These are phyloP conservation scores for Chlamydomonas schloesseri DNA, from an alignment of 139 green algal genomes.

Conservation along the genomic window DNA sequence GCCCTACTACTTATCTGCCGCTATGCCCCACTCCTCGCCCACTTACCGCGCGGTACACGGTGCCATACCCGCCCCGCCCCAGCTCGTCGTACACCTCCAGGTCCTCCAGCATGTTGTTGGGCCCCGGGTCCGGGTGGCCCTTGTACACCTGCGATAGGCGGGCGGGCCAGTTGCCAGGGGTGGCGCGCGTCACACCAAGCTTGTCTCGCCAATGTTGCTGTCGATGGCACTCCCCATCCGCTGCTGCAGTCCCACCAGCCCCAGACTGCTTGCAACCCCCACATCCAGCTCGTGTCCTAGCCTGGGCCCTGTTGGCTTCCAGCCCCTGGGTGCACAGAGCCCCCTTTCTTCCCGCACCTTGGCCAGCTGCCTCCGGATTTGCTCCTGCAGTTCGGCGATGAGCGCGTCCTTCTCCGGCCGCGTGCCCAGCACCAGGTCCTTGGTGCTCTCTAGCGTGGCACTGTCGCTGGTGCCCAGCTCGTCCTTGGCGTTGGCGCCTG, in stretches of 20 bases:
- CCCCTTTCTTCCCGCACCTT: too few relatives aligned
- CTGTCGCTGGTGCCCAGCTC: conserved; percentile 30
- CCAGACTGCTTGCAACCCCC: too few relatives aligned
- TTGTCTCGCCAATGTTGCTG: too few relatives aligned
- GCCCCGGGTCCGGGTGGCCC: conserved; percentile 40
- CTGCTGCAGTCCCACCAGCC: too few relatives aligned
- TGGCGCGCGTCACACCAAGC: not conserved
- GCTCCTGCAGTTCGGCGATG: conserved; percentile 50
- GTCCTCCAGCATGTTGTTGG: conserved; percentile 42
- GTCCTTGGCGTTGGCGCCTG: conserved; percentile 12
- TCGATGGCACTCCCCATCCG: too few relatives aligned
- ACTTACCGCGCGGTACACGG: conserved; percentile 48
- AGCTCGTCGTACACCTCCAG: conserved; percentile 55
- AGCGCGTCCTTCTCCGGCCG: conserved; percentile 49
- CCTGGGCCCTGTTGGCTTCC: too few relatives aligned
- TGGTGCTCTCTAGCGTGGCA: conserved; percentile 30
- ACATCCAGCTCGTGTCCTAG: too few relatives aligned
- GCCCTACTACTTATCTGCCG: too few relatives aligned
- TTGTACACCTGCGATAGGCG: conserved; percentile 30
- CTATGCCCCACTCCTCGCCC: too few relatives aligned
- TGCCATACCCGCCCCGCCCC: conserved; percentile 46
- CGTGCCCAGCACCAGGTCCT: conserved; percentile 52
- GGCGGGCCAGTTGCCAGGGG: not conserved
- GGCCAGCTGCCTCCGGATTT: conserved; percentile 48
- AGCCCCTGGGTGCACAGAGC: too few relatives aligned